phyloP scores from a whole-genome alignment of 805 yeast species.

The Yarrowia sp. region DNA sequence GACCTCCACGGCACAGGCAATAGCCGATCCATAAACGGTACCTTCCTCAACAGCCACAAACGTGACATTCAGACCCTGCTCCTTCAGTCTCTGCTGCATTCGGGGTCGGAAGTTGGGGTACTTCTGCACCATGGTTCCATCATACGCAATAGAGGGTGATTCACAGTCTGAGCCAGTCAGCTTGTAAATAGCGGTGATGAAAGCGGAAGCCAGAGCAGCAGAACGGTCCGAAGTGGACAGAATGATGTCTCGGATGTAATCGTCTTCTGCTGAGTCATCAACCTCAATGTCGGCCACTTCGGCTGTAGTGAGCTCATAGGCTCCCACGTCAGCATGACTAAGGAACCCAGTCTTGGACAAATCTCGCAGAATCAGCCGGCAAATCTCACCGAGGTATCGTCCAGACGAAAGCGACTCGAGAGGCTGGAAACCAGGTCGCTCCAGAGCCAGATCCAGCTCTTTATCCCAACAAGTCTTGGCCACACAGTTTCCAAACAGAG shows the following conservation, averaged over 20 bases:
- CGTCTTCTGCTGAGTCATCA: conserved; percentile 29
- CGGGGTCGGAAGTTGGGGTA: conserved; percentile 35
- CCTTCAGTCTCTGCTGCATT: conserved; percentile 20
- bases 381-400: conserved; percentile 82
- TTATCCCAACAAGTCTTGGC: conserved; percentile 77
- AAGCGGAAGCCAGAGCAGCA: conserved; percentile 37
- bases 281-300: conserved; percentile 25
- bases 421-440: conserved; percentile 79
- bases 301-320: conserved; percentile 32
- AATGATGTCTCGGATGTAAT: conserved; percentile 34
- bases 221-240: conserved; percentile 38
- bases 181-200: conserved; percentile 32
- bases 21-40: conserved; percentile 4
- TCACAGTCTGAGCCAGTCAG: conserved; percentile 27
- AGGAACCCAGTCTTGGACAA: conserved; percentile 47
- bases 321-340: conserved; percentile 33
- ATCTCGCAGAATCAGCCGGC: conserved; percentile 70
- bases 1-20: conserved; percentile 1
- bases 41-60: conserved; percentile 15
- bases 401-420: conserved; percentile 87
- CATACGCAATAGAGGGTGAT: conserved; percentile 35
- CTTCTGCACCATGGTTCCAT: conserved; percentile 39
- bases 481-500: conserved; percentile 78
- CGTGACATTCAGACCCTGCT: conserved; percentile 12
- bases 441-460: conserved; percentile 55